Conservation (phyloP, 139 green algal species). For the Micractinium conductrix region DNA sequence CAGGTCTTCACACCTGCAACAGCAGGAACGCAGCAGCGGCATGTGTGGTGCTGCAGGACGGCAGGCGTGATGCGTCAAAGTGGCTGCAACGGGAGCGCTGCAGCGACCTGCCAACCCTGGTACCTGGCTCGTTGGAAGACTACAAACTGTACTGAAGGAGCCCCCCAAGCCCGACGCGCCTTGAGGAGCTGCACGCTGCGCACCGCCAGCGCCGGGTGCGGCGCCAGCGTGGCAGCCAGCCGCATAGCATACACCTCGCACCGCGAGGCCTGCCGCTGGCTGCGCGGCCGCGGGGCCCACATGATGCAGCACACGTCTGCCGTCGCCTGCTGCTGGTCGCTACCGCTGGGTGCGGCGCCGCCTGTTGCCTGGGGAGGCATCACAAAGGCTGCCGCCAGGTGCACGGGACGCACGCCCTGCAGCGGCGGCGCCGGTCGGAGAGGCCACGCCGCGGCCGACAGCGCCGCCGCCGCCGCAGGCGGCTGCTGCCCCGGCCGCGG, state of each 20-base stretch:
- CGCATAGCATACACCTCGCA: conserved; percentile 49
- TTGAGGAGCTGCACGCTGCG: conserved; percentile 46
- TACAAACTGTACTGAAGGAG: no score
- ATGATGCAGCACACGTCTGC: conserved; percentile 35
- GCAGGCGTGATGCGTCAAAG: no score
- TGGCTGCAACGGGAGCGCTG: no score
- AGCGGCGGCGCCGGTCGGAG: conserved; percentile 52
- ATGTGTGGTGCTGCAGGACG: background rate
- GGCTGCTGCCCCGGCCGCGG: background rate
- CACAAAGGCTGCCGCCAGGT: conserved; percentile 45
- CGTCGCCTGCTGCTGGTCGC: conserved; percentile 7
- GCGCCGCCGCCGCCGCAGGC: background rate
- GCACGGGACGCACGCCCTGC: conserved; percentile 47
- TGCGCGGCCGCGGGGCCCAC: conserved; percentile 41
- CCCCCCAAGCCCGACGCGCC: no score
- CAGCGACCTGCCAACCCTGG: background rate
- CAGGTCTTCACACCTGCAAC: background rate
- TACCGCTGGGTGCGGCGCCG: background rate
- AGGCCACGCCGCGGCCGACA: conserved; percentile 34
- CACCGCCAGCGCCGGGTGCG: background rate
- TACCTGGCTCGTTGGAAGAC: background rate
- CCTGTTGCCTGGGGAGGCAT: background rate
- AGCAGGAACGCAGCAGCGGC: no score
- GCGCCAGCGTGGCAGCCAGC: background rate
- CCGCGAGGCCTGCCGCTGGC: conserved; percentile 15